Base-by-base conservation (phyloP, 1,284 basidiomycete genomes). In the Agroathelia rolfsii region DNA sequence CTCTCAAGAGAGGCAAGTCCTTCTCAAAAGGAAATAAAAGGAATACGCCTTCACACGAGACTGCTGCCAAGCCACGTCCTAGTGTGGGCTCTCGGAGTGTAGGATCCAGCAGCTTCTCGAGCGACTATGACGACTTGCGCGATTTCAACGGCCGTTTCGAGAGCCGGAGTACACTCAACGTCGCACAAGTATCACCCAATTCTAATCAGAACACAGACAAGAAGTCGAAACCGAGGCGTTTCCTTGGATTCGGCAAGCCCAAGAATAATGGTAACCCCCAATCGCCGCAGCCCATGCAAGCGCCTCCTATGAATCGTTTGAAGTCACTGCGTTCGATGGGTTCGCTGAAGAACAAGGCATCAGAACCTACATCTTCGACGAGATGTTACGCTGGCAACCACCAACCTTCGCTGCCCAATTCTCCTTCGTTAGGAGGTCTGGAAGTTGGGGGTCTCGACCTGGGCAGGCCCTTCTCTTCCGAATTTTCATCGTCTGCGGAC, bases 131-230 rank as follows among this genome's bases (percentile, higher is more conserved):
- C 41, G 86, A 88, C 53, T 55, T 88, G 19, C 63, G 71, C 19
- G 84, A 88, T 51, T 88, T 88, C 37, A 79, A 85, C 20, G 84
- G 85, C 26, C 67, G 77, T 10, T 88, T 87, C 42, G 81, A 80
- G 44, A 87, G 84, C 48, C 66, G 64, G 39, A 85, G 77, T 44
- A 85, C 80, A 0, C 52, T 86, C 41, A 44, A 52, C 37, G 43
- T 58, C 47, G 20, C 58, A 52, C n/a, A n/a, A n/a, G n/a, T n/a
- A n/a, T n/a, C n/a, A n/a, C n/a, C n/a, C n/a, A n/a, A n/a, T n/a
- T n/a, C 41, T 22, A 57, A 56, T 45, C 60, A 62, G 23, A 57
- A 47, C 37, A 61, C 53, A 26, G 44, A 41, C 28, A 41, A 46
- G 31, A 41, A 55, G 4, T 48, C 58, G 17, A 65, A 66, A 44